Evolutionary conservation across 495 filamentous ascomycete genomes (phyloP), one percentile per base, ranked within the genome.

Genomic region (Podospora didyma): DNA sequence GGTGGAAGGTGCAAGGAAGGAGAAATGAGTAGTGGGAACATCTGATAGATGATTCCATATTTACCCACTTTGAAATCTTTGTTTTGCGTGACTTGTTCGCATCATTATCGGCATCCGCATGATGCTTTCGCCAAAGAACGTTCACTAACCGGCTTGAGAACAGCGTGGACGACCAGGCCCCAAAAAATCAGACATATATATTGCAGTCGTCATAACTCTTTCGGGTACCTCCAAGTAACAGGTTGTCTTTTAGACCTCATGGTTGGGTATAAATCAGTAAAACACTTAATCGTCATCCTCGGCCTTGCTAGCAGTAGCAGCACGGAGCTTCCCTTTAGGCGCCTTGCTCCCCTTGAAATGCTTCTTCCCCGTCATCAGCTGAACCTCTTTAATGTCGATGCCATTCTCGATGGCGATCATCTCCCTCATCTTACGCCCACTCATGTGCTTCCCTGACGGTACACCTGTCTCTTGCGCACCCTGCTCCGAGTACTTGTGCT

Each of bases 391-490:
- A 2, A 90, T 88, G 67, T 95, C 90, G 12, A 97, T 66, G 44
- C 88, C 86, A 57, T 87, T 88, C 73, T 97, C 92, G 39, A 96
- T 53, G 20, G 95, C 93, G 57, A 90, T 73, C 86, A 97, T 85
- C 47, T 86, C 77, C 65, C 86, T 86, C 64, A 91, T 79, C 72
- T 99, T 99, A 45, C 94, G 79, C 7, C 92, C 91, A 28, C 79
- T 89, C 26, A 95, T 73, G 35, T 85, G 75, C 75, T 88, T 91
- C 14, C 85, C 83, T 35, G 80, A 75, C 4, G 62, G 34, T 24
- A 52, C 52, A 53, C 20, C 60, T 11, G 63, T 31, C 26, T 7
- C 5, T 14, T 14, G 73, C 23, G 70, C 71, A 1, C 90, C 91
- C 61, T 95, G 90, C 70, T 90, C 82, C n/a, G 85, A 85, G 67